Percentiles rank a stretch among this genome's conserved stretches.
phyloP scores from a whole-genome alignment of 1,284 basidiomycete species.

The Gomphus bonarii region DNA sequence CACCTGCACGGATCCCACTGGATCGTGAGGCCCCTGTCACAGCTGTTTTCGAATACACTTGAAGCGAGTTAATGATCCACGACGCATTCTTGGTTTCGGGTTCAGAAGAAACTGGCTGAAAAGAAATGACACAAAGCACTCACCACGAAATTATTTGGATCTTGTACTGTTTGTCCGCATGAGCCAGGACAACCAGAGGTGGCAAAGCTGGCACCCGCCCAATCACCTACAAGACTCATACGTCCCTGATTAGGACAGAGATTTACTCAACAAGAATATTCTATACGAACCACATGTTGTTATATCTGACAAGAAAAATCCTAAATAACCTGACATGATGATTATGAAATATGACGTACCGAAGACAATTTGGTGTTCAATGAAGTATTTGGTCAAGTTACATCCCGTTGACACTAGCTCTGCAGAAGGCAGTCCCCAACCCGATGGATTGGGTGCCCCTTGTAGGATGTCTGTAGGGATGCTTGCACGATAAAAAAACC shows the following conservation, averaged over 20 bases:
- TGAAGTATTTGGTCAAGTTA: slow-evolving; percentile 47
- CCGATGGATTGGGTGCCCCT: slow-evolving; percentile 42
- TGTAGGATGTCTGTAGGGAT: slow-evolving; percentile 55
- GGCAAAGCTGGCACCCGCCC: slow-evolving; percentile 70
- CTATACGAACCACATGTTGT: slow-evolving; percentile 57
- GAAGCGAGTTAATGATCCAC: slow-evolving; percentile 46
- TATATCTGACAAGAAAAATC: slow-evolving; percentile 43
- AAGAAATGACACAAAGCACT: slow-evolving; percentile 2
- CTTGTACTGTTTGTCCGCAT: slow-evolving; percentile 49
- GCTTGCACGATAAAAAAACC: slow-evolving; percentile 64
- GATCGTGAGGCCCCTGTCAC: slow-evolving; percentile 22
- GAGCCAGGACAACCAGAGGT: slow-evolving; percentile 67
- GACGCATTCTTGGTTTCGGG: slow-evolving; percentile 37
- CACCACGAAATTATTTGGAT: slow-evolving; percentile 45
- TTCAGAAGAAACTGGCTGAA: background rate
- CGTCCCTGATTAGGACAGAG: background rate
- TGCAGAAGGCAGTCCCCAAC: slow-evolving; percentile 61
- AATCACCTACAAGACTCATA: slow-evolving; percentile 43
- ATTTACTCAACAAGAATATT: background rate
- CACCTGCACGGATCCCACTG: background rate
- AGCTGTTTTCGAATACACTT: slow-evolving; percentile 38
- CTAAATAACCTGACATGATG: background rate
- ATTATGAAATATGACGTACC: slow-evolving; percentile 23
- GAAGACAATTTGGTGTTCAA: slow-evolving; percentile 54
- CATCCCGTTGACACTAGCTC: slow-evolving; percentile 43